A percentile compares a stretch with the other conserved stretches of the same genome.
Conservation (phyloP, 2,329 filamentous ascomycete genomes). For the Dryadomyces quercivorus region DNA sequence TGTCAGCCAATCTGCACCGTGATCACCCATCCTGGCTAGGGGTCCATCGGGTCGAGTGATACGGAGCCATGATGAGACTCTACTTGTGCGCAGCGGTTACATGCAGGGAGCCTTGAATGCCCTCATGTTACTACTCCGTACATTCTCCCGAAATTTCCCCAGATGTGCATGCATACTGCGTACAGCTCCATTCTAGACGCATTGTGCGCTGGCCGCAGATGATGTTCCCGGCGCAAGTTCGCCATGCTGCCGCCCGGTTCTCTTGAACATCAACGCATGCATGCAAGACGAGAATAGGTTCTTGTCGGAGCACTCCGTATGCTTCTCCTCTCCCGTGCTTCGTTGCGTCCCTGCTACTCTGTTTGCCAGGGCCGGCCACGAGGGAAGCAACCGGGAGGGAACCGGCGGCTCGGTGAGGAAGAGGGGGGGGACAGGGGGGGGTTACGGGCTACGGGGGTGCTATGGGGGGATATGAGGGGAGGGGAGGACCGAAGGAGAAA, state of each 20-base stretch:
- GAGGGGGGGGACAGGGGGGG: background rate
- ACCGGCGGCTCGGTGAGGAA: background rate
- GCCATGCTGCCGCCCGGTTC: background rate
- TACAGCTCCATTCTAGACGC: background rate
- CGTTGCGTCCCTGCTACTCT: no score
- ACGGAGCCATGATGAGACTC: constrained; percentile 1
- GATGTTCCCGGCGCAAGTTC: background rate
- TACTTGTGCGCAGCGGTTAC: constrained; percentile 3
- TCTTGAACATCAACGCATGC: no score
- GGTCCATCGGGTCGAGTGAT: constrained; percentile 3
- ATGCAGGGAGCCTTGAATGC: constrained; percentile 3
- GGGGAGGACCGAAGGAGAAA: background rate
- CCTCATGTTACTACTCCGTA: background rate
- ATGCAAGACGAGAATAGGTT: background rate
- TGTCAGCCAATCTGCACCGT: background rate
- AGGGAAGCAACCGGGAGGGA: no score
- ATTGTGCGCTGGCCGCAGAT: background rate
- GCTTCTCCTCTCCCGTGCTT: no score
- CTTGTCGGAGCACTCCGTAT: background rate
- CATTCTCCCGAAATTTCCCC: background rate
- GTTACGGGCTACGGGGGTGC: no score
- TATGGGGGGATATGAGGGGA: background rate
- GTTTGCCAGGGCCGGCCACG: no score
- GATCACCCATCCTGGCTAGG: constrained; percentile 7
- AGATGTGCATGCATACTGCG: background rate